phyloP scores from a whole-genome alignment of 2,329 filamentous ascomycete genomes.

The Metarhizium album region DNA sequence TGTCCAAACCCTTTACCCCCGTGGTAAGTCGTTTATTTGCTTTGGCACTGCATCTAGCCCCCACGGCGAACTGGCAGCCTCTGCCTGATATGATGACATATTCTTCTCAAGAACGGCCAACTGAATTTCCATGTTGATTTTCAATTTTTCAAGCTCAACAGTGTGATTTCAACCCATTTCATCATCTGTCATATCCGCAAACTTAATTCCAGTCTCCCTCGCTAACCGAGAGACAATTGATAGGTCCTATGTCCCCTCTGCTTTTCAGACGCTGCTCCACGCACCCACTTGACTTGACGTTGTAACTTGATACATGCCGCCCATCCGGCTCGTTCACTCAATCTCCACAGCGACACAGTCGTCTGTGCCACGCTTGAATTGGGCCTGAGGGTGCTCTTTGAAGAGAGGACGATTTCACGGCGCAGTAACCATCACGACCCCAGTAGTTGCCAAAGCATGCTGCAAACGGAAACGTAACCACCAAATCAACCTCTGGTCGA shows the following conservation, averaged over 20 bases:
- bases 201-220: conserved; percentile 2
- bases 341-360: neutral
- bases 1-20: neutral
- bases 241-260: neutral
- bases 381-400: neutral
- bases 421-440: conserved; percentile 1
- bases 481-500: conserved; percentile 12
- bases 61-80: conserved; percentile 6
- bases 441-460: conserved; percentile 19
- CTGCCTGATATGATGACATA: conserved; percentile 40
- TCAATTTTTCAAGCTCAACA: conserved; percentile 54
- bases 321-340: neutral
- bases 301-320: conserved; percentile 8
- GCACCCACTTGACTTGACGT: conserved; percentile 9
- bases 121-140: conserved; percentile 49
- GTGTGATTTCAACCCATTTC: conserved; percentile 34
- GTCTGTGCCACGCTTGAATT: neutral
- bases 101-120: conserved; percentile 55
- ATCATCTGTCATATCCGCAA: neutral
- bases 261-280: neutral
- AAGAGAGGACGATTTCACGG: neutral
- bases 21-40: conserved; percentile 8
- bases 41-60: conserved; percentile 6
- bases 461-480: conserved; percentile 12
- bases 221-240: conserved; percentile 12